phyloP scores from a whole-genome alignment of 2,329 filamentous ascomycete genomes.

The Didymella exigua region DNA sequence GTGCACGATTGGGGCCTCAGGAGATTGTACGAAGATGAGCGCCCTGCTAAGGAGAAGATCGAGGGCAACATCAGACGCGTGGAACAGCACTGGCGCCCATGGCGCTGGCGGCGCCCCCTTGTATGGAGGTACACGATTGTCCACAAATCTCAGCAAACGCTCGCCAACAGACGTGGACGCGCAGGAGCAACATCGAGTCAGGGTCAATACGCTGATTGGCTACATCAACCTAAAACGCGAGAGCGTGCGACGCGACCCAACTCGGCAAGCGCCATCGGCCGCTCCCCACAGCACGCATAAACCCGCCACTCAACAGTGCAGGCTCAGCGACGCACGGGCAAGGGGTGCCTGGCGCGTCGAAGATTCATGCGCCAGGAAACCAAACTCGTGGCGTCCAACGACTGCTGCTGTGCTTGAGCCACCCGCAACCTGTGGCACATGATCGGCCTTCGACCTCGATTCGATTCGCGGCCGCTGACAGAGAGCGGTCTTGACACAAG shows the following conservation, averaged over 20 bases:
- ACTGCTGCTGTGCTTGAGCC: conserved; percentile 17
- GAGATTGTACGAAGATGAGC: conserved; percentile 19
- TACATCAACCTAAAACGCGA: conserved; percentile 23
- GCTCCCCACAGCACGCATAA: conserved; percentile 25
- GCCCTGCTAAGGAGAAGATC: background rate
- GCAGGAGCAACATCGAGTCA: conserved; percentile 1
- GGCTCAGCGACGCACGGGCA: conserved; percentile 10
- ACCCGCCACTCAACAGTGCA: conserved; percentile 16
- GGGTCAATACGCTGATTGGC: conserved; percentile 23
- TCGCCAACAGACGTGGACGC: conserved; percentile 10
- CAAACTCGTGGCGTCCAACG: conserved; percentile 22
- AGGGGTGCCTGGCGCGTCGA: conserved; percentile 19
- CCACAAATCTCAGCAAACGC: conserved; percentile 17
- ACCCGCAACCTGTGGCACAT: conserved; percentile 18
- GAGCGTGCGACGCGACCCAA: conserved; percentile 18
- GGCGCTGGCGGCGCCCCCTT: conserved; percentile 7
- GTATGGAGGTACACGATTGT: conserved; percentile 7
- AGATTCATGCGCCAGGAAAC: conserved; percentile 22
- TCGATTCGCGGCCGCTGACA: conserved; percentile 10
- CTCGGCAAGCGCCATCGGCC: conserved; percentile 19
- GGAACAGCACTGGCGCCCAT: conserved; percentile 6
- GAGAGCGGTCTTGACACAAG: conserved; percentile 7
- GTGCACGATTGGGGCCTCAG: conserved; percentile 25
- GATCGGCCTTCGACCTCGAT: conserved; percentile 8
- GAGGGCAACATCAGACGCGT: conserved; percentile 9